Conservation (phyloP, 805 yeast genomes). For the Saccharomycopsis fodiens region DNA sequence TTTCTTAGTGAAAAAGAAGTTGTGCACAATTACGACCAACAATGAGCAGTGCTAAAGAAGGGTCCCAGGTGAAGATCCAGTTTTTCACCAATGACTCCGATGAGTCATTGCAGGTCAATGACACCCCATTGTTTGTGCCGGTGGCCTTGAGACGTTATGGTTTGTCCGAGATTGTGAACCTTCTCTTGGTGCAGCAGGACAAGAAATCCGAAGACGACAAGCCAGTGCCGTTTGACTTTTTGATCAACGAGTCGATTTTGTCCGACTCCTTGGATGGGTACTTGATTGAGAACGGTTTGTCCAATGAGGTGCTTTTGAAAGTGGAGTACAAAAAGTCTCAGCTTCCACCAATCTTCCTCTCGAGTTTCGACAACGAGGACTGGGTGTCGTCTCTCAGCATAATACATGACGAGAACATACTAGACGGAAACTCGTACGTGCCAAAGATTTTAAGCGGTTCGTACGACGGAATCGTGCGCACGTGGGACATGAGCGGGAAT, state of each 20-base stretch:
- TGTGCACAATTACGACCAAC: neutral
- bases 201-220: slow-evolving; percentile 33
- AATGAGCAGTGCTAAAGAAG: slow-evolving; percentile 23
- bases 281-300: slow-evolving; percentile 65
- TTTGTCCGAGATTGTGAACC: slow-evolving; percentile 90
- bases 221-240: slow-evolving; percentile 87
- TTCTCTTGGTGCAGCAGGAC: slow-evolving; percentile 46
- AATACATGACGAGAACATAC: slow-evolving; percentile 27
- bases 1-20: neutral
- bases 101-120: slow-evolving; percentile 60
- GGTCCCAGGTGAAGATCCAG: slow-evolving; percentile 70
- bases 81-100: slow-evolving; percentile 84
- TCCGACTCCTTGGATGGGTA: slow-evolving; percentile 77
- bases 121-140: slow-evolving; percentile 84
- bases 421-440: slow-evolving; percentile 32
- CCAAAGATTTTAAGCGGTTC: slow-evolving; percentile 77
- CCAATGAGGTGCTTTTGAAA: slow-evolving; percentile 70
- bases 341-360: slow-evolving; percentile 87
- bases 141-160: slow-evolving; percentile 82
- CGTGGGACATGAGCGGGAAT: slow-evolving; percentile 76
- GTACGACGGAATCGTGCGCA: slow-evolving; percentile 89
- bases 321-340: slow-evolving; percentile 89
- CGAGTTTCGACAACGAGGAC: slow-evolving; percentile 86
- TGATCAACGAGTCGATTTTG: slow-evolving; percentile 76
- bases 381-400: slow-evolving; percentile 82